Conservation (phyloP, 495 filamentous ascomycete genomes). For the Penicillium dipodomyicola region DNA sequence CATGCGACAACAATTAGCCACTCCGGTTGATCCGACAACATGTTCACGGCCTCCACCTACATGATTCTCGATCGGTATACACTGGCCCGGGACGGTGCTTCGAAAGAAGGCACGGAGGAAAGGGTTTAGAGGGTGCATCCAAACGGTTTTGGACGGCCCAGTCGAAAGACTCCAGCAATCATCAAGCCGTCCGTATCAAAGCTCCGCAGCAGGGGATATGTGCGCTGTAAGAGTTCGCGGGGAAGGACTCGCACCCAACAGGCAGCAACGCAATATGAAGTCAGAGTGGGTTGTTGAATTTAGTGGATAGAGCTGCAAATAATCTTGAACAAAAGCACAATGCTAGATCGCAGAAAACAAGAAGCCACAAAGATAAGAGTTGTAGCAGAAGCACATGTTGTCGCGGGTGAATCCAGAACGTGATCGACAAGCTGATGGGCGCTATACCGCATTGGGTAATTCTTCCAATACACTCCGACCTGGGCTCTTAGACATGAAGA, state of each 20-base stretch:
- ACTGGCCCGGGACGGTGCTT: constrained; percentile 89
- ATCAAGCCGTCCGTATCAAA: constrained; percentile 42
- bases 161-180: constrained; percentile 33
- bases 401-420: constrained; percentile 27
- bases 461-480: not conserved
- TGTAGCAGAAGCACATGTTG: constrained; percentile 12
- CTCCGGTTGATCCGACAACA: constrained; percentile 18
- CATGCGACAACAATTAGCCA: constrained; percentile 18
- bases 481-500: not conserved
- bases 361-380: constrained; percentile 11
- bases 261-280: constrained; percentile 22
- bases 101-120: constrained; percentile 98
- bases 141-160: constrained; percentile 55
- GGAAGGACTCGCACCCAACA: constrained; percentile 41
- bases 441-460: constrained; percentile 30
- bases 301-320: not conserved
- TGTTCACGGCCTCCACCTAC: constrained; percentile 42
- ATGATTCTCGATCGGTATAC: constrained; percentile 87
- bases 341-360: constrained; percentile 11
- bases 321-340: constrained; percentile 14
- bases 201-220: constrained; percentile 22
- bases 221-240: constrained; percentile 35
- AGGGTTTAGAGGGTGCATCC: constrained; percentile 99
- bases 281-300: constrained; percentile 1
- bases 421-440: constrained; percentile 30